A percentile compares a stretch with the other conserved stretches of the same genome.
phyloP scores from a whole-genome alignment of 352 stramenopile species.

The Plasmopara halstedii region DNA sequence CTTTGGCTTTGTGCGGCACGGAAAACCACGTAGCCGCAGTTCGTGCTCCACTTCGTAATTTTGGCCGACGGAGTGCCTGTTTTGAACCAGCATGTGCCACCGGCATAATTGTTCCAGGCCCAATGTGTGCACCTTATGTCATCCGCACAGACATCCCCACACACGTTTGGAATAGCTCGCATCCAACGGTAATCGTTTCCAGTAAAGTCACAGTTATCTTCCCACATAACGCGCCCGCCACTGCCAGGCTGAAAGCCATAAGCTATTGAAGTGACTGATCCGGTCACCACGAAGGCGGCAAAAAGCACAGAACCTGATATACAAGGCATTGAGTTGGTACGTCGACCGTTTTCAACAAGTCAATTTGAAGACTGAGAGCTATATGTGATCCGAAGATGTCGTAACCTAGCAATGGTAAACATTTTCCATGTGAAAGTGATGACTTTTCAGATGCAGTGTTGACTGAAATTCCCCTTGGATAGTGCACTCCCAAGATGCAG shows the following conservation, averaged over 20 bases:
- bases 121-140: constrained; percentile 33
- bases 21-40: constrained; percentile 31
- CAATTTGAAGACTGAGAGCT: too few relatives aligned
- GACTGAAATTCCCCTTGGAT: too few relatives aligned
- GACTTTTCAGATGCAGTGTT: too few relatives aligned
- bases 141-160: constrained; percentile 25
- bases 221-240: constrained; percentile 29
- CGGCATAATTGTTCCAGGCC: constrained; percentile 29
- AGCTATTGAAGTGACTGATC: too few relatives aligned
- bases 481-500: too few relatives aligned
- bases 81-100: constrained; percentile 39
- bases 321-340: too few relatives aligned
- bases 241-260: constrained; percentile 22
- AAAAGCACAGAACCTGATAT: too few relatives aligned
- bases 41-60: constrained; percentile 14
- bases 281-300: too few relatives aligned
- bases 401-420: too few relatives aligned
- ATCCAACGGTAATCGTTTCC: constrained; percentile 24
- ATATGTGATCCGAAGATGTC: too few relatives aligned
- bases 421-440: too few relatives aligned
- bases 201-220: constrained; percentile 29
- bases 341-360: too few relatives aligned
- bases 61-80: constrained; percentile 11
- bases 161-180: constrained; percentile 20
- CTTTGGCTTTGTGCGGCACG: constrained; percentile 5